Evolutionary conservation across 768 basidiomycete species (phyloP).

Genomic region (Cystofilobasidium bisporidii): DNA sequence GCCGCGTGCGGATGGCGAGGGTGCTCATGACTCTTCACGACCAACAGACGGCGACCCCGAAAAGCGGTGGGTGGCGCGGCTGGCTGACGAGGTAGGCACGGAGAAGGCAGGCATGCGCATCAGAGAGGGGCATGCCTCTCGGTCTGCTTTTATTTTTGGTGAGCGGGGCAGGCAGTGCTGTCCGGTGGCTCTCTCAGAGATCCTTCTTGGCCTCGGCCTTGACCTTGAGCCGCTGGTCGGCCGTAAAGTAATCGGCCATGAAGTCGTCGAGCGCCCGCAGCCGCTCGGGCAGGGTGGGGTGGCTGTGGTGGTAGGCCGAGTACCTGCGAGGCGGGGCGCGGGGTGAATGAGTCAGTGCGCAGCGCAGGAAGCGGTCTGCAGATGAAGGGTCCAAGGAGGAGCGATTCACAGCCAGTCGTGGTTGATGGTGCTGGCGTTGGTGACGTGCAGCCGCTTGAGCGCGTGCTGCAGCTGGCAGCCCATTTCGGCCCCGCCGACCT

Average conservation of each 20-base stretch:
- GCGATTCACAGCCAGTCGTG: constrained; percentile 84
- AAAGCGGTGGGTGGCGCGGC: too few relatives aligned
- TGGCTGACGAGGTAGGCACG: too few relatives aligned
- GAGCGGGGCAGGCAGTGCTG: too few relatives aligned
- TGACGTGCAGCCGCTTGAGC: constrained; percentile 73
- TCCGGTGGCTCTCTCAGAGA: not conserved
- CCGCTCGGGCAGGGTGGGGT: constrained; percentile 86
- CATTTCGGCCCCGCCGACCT: constrained; percentile 54
- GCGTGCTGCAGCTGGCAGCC: constrained; percentile 74
- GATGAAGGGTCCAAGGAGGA: constrained; percentile 20
- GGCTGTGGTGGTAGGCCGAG: constrained; percentile 91
- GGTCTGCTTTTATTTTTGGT: too few relatives aligned
- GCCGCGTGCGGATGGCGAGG: too few relatives aligned
- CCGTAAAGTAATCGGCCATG: constrained; percentile 18
- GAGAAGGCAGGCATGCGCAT: too few relatives aligned
- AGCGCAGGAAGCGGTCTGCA: not conserved
- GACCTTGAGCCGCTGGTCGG: constrained; percentile 6
- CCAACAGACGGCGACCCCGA: too few relatives aligned
- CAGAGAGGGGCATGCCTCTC: too few relatives aligned
- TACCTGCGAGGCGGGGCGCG: constrained; percentile 42
- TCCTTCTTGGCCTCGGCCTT: constrained; percentile 8
- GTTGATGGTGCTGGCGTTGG: constrained; percentile 88
- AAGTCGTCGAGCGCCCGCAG: constrained; percentile 60
- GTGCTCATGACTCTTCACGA: too few relatives aligned
- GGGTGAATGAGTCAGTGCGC: too few relatives aligned